Conservation (phyloP, 2,329 filamentous ascomycete species). For the Aspergillus niger region DNA sequence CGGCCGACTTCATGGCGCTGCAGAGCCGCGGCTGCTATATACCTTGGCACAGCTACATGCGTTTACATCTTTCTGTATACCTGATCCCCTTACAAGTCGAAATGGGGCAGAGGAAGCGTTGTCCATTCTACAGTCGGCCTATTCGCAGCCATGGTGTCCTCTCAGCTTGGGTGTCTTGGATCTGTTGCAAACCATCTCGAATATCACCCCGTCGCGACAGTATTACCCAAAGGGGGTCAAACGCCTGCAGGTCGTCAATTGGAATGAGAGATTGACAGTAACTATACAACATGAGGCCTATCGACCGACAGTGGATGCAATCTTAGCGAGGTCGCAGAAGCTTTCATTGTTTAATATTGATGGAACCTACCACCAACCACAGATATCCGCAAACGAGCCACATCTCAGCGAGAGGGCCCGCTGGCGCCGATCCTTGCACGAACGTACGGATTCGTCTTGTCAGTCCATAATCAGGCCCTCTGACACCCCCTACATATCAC, state of each 20-base stretch:
- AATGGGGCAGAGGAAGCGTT: conserved; percentile 66
- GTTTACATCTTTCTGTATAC: conserved; percentile 58
- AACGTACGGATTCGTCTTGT: conserved; percentile 14
- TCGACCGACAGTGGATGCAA: conserved; percentile 14
- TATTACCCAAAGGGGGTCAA: conserved; percentile 49
- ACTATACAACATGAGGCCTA: conserved; percentile 46
- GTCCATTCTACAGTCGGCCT: conserved; percentile 51
- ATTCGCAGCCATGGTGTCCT: conserved; percentile 54
- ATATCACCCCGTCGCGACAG: conserved; percentile 39
- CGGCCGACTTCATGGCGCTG: conserved; percentile 58
- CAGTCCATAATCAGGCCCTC: background rate
- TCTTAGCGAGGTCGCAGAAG: conserved; percentile 10
- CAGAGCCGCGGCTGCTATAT: conserved; percentile 58
- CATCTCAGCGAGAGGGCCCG: conserved; percentile 18
- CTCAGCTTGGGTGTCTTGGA: conserved; percentile 18
- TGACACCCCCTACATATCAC: conserved; percentile 13
- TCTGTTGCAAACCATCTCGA: conserved; percentile 32
- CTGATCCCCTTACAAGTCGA: conserved; percentile 59
- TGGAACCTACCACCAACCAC: background rate
- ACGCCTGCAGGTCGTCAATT: conserved; percentile 48
- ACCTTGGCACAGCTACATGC: conserved; percentile 63
- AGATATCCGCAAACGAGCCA: background rate
- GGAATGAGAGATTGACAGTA: conserved; percentile 43
- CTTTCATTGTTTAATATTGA: conserved; percentile 11
- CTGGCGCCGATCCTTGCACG: conserved; percentile 46